These are phyloP conservation scores for Spencermartinsiella europaea DNA, from an alignment of 805 yeast species.

Conservation along the genomic window DNA sequence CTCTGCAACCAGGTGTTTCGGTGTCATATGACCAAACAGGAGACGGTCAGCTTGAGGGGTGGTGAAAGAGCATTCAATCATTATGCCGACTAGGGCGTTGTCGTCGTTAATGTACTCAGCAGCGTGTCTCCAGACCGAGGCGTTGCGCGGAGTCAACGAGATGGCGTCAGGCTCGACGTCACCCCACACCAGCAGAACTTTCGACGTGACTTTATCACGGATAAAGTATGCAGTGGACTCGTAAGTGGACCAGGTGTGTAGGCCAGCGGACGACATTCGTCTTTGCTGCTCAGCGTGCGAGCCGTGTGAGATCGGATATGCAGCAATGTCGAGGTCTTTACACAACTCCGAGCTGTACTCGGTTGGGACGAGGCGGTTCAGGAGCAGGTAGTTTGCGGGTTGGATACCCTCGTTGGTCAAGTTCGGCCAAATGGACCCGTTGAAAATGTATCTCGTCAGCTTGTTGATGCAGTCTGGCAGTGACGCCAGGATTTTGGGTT, in stretches of 20 bases:
- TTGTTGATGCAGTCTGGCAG: slow-evolving; percentile 47
- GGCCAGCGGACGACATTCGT: slow-evolving; percentile 2
- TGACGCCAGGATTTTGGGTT: slow-evolving; percentile 49
- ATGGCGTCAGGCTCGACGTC: slow-evolving; percentile 70
- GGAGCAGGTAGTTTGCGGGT: slow-evolving; percentile 12
- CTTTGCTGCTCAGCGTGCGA: slow-evolving; percentile 4
- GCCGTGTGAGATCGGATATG: slow-evolving; percentile 27
- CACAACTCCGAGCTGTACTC: slow-evolving; percentile 9
- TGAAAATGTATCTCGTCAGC: slow-evolving; percentile 55
- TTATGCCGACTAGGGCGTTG: slow-evolving; percentile 44
- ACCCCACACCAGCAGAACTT: slow-evolving; percentile 63
- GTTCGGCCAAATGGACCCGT: slow-evolving; percentile 79
- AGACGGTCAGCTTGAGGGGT: slow-evolving; percentile 42
- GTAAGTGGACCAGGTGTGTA: slow-evolving; percentile 23
- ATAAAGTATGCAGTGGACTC: slow-evolving; percentile 60
- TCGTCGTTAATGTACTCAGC: slow-evolving; percentile 41
- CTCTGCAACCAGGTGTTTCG: slow-evolving; percentile 56
- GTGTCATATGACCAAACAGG: slow-evolving; percentile 78
- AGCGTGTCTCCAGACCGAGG: slow-evolving; percentile 52
- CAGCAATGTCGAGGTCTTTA: slow-evolving; percentile 14
- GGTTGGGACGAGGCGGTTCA: slow-evolving; percentile 12
- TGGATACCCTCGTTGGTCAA: slow-evolving; percentile 34
- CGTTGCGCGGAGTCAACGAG: slow-evolving; percentile 38
- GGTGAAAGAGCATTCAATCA: slow-evolving; percentile 73
- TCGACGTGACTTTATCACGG: slow-evolving; percentile 30